phyloP scores from a whole-genome alignment of 208 protist species.

The Wallacemonas sp. region DNA sequence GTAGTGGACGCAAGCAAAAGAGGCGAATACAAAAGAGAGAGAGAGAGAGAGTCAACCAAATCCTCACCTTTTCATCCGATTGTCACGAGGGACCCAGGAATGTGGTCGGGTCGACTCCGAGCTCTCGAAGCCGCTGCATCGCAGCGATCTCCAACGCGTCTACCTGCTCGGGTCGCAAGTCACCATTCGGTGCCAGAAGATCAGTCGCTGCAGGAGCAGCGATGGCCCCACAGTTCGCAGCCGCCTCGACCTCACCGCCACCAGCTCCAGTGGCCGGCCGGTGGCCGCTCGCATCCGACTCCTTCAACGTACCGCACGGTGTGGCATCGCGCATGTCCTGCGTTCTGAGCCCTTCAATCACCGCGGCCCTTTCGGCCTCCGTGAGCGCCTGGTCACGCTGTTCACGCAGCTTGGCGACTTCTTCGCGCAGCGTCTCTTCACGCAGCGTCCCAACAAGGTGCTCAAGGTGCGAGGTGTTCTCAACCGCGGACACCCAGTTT shows the following conservation, averaged over 20 bases:
- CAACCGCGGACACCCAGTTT: conserved; percentile 73
- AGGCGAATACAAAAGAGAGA: conserved; percentile 1
- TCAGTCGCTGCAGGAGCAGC: conserved; percentile 1
- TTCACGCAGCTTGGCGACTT: conserved; percentile 26
- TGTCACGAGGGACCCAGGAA: conserved; percentile 18
- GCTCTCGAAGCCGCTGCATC: conserved; percentile 47
- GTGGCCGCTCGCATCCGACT: too few relatives aligned
- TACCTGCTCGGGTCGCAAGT: conserved; percentile 68
- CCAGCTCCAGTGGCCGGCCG: too few relatives aligned
- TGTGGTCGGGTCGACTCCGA: conserved; percentile 63
- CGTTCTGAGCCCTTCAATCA: not conserved
- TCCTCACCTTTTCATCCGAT: too few relatives aligned
- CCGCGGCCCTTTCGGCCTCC: conserved; percentile 15
- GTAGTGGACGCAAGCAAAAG: conserved; percentile 2
- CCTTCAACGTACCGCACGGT: too few relatives aligned
- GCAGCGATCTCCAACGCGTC: conserved; percentile 67
- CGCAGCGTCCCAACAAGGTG: conserved; percentile 47
- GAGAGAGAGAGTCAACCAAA: too few relatives aligned
- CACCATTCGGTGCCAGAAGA: conserved; percentile 6
- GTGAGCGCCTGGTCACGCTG: conserved; percentile 8
- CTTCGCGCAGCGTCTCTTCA: conserved; percentile 40
- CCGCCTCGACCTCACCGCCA: not conserved
- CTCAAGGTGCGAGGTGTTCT: conserved; percentile 67
- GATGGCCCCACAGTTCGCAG: not conserved
- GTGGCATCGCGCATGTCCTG: not conserved